Evolutionary conservation across 2,329 filamentous ascomycete genomes (phyloP).

Genomic region (Cryoendolithus antarcticus): DNA sequence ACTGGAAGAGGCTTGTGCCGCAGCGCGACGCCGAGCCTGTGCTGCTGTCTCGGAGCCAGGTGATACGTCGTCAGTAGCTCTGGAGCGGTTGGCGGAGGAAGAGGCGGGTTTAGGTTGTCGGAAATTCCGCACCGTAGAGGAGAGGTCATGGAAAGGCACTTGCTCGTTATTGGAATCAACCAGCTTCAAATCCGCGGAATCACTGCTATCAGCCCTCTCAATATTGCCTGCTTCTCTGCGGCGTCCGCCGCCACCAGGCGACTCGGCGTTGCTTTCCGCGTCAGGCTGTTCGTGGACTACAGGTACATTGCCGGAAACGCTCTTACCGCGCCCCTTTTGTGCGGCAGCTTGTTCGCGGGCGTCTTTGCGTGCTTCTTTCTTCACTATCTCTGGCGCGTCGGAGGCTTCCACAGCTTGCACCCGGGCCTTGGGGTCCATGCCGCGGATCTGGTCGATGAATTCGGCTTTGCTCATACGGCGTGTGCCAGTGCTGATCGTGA

Average conservation of each 20-base stretch:
- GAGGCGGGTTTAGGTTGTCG: background rate
- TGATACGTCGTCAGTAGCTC: no score
- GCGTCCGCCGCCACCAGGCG: no score
- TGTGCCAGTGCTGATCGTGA: conserved; percentile 63
- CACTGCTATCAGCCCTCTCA: background rate
- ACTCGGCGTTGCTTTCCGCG: conserved; percentile 4
- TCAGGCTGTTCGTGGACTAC: conserved; percentile 12
- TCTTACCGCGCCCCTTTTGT: conserved; percentile 2
- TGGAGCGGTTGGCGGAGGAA: no score
- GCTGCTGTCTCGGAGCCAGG: no score
- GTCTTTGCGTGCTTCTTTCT: conserved; percentile 33
- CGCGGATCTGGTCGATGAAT: conserved; percentile 62
- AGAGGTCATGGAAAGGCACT: conserved; percentile 37
- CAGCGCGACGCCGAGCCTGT: no score
- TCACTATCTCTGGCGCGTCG: conserved; percentile 35
- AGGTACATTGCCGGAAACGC: conserved; percentile 8
- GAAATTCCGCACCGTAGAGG: conserved; percentile 12
- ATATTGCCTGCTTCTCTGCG: conserved; percentile 1
- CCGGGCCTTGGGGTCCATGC: conserved; percentile 55
- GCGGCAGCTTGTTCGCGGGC: conserved; percentile 21
- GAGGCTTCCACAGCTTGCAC: conserved; percentile 36
- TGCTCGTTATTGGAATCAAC: conserved; percentile 34
- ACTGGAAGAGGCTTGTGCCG: no score
- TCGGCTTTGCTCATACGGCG: conserved; percentile 68
- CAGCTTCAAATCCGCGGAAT: conserved; percentile 25